These are phyloP conservation scores for Aspergillus eucalypticola DNA, from an alignment of 2,329 filamentous ascomycete species.

Conservation along the genomic window DNA sequence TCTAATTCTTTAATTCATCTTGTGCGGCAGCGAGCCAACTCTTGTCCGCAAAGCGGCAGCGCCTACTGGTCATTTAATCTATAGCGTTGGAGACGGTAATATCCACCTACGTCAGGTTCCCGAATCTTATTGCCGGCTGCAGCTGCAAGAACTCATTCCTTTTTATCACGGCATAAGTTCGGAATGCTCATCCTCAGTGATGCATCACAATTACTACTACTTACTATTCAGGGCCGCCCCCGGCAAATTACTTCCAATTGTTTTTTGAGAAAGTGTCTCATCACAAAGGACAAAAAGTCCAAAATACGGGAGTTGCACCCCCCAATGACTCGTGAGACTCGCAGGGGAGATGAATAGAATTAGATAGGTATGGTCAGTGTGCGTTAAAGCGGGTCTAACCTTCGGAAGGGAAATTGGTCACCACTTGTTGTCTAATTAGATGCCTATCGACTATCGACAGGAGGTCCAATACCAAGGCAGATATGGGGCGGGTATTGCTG, in stretches of 20 bases:
- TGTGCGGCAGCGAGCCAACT: not conserved
- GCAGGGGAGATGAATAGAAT: not conserved
- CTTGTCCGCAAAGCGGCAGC: not conserved
- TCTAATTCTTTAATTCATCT: not conserved
- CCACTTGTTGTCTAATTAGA: not conserved
- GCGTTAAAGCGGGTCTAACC: slow-evolving; percentile 3
- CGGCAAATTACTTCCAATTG: not conserved
- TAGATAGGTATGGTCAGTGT: slow-evolving; percentile 6
- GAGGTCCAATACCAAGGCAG: not conserved
- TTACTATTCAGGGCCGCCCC: not conserved
- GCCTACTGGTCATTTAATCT: slow-evolving; percentile 8
- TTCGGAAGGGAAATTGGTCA: slow-evolving; percentile 8
- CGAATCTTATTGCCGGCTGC: not conserved
- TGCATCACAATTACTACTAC: not conserved
- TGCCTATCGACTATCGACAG: not conserved
- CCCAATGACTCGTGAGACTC: not conserved
- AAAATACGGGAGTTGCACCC: not conserved
- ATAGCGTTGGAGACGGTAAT: not conserved
- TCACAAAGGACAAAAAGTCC: not conserved
- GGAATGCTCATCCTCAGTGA: not conserved
- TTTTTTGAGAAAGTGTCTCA: not conserved
- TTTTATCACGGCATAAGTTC: not conserved
- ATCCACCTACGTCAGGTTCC: slow-evolving; percentile 6
- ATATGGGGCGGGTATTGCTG: slow-evolving; percentile 5
- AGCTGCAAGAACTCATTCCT: not conserved